phyloP scores from a whole-genome alignment of 2,329 filamentous ascomycete species.

The Chaetothyriales sp. region DNA sequence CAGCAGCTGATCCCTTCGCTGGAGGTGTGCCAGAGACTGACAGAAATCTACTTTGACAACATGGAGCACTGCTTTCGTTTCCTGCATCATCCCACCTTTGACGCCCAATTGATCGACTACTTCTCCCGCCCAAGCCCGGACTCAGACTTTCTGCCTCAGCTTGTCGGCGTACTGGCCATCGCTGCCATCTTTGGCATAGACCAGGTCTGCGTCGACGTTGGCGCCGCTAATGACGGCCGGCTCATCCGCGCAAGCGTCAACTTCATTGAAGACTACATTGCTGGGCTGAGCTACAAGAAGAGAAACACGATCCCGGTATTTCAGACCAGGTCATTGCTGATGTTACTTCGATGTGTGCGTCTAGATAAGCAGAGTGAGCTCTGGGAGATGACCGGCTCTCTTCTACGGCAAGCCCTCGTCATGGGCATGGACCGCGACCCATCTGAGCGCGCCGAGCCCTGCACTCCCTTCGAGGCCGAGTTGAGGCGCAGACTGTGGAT shows the following conservation, averaged over 20 bases:
- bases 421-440: conserved; percentile 13
- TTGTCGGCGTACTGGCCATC: conserved; percentile 11
- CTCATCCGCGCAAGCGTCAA: conserved; percentile 4
- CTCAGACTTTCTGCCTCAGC: conserved; percentile 9
- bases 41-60: conserved; percentile 15
- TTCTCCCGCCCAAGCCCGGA: conserved; percentile 6
- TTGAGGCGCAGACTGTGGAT: conserved; percentile 20
- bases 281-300: conserved; percentile 2
- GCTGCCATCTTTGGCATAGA: conserved; percentile 10
- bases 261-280: conserved; percentile 10
- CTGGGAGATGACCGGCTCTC: conserved; percentile 11
- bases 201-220: conserved; percentile 9
- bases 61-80: conserved; percentile 17
- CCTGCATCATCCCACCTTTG: conserved; percentile 10
- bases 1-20: conserved; percentile 7
- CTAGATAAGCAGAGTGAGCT: conserved; percentile 8
- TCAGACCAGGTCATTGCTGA: conserved; percentile 11
- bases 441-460: background rate
- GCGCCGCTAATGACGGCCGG: conserved; percentile 1
- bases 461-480: conserved; percentile 16
- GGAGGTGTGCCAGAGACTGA: conserved; percentile 8
- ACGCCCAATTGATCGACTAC: conserved; percentile 7
- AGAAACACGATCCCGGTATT: conserved; percentile 9
- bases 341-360: conserved; percentile 11
- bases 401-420: conserved; percentile 12